Evolutionary conservation across 257 asterid species (phyloP).

Genomic region (Jacaranda copaia): DNA sequence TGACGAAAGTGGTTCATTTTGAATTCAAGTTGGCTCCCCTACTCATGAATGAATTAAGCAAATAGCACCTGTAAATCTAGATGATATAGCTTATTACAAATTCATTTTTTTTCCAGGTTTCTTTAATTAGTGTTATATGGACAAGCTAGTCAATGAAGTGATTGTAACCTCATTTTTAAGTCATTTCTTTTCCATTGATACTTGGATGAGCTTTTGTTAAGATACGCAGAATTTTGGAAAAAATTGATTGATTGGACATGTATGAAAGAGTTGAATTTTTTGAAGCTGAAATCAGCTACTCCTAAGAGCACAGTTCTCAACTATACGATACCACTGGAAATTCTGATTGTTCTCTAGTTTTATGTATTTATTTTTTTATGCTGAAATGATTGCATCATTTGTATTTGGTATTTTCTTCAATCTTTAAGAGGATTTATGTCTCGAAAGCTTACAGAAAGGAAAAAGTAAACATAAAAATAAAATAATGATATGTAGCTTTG

Average conservation of each 20-base stretch:
- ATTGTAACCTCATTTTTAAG: constrained; percentile 20
- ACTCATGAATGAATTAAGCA: constrained; percentile 18
- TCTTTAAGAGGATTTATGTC: background rate
- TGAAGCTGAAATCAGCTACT: no score
- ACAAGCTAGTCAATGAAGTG: constrained; percentile 9
- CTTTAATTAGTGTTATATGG: background rate
- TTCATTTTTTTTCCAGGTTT: background rate
- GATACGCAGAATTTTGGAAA: background rate
- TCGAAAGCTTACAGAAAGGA: background rate
- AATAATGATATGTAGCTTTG: constrained; percentile 13
- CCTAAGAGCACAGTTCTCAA: no score
- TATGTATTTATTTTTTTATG: background rate
- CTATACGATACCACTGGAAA: no score
- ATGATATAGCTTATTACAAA: background rate
- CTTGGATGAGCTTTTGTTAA: constrained; percentile 17
- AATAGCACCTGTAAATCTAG: background rate
- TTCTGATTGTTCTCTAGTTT: background rate
- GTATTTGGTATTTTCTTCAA: background rate
- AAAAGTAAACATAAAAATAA: background rate
- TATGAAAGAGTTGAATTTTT: constrained; percentile 4
- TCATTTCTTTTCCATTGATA: background rate
- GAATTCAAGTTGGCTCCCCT: background rate
- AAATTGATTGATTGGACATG: background rate
- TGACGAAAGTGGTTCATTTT: background rate
- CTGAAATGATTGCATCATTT: constrained; percentile 13